Evolutionary conservation across 371 early-diverging fungal species (phyloP), one percentile per base, ranked within the genome.

Genomic region (Encephalitozoon intestinalis): DNA sequence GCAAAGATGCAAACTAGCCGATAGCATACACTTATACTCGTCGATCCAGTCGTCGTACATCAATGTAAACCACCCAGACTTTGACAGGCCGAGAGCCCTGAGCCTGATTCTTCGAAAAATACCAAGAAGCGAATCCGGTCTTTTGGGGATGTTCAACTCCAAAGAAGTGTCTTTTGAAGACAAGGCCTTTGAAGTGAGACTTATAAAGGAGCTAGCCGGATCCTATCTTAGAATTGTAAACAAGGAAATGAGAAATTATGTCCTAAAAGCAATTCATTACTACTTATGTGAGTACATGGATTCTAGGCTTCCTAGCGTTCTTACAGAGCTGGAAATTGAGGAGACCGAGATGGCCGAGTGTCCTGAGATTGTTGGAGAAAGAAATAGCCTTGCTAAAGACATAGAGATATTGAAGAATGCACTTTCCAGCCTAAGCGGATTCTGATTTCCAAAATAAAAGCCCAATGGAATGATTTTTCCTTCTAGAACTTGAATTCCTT

Each of bases 31-130:
- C 7, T 0, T 25, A n/a, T 66, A 49, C 30, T 34, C 25, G 18
- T 34, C 39, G 7, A 73, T 73, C 0, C 67, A 73, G 30, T 23
- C 46, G 11, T 67, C 72, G 4, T 63, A 50, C 39, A 37, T 73
- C 23, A 67, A 73, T 46, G 43, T 73, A 28, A 11, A 73, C 18
- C 73, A 73, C 39, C 66, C 73, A 23, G 73, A 73, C 30, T 73
- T 73, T 50, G 34, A 37, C 26, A 70, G 25, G 23, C 8, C 4
- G n/a, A 34, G 34, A 18, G 53, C 53, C 6, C 15, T 70, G 26
- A 21, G 4, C 12, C 15, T 53, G 26, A 53, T 69, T 49, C 30
- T 69, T 7, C 44, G 51, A 49, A 69, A 49, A 23, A 34, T n/a
- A 50, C 28, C 44, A 12, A 69, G n/a, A 40, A 51, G 30, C 15